Evolutionary conservation across 2,329 filamentous ascomycete species (phyloP).

Genomic region (Zopfia rhizophila): DNA sequence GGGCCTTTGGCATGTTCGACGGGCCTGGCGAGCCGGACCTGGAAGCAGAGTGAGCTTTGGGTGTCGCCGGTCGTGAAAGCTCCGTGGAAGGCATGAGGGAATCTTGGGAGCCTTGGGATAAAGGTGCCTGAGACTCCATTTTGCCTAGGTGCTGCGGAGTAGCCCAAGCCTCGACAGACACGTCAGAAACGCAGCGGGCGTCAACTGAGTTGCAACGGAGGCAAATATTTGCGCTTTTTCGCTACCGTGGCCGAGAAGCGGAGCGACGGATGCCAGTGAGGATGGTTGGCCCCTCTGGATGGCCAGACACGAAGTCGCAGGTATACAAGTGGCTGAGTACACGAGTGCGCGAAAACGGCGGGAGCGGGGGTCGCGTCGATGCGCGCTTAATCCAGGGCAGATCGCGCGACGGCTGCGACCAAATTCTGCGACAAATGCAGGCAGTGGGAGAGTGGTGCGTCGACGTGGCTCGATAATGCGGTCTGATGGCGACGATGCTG

Average conservation of each 20-base stretch:
- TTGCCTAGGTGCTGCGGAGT: constrained; percentile 30
- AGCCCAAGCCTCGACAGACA: constrained; percentile 37
- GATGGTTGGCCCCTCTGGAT: constrained; percentile 15
- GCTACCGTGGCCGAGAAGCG: constrained; percentile 10
- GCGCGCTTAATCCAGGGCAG: constrained; percentile 20
- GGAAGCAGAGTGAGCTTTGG: constrained; percentile 31
- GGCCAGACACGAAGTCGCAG: constrained; percentile 25
- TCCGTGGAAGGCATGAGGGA: constrained; percentile 46
- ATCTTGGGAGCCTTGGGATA: constrained; percentile 38
- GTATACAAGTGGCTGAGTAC: constrained; percentile 15
- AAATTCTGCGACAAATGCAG: constrained; percentile 14
- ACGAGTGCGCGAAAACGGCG: constrained; percentile 21
- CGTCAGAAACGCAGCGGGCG: constrained; percentile 32
- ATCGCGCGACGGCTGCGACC: constrained; percentile 28
- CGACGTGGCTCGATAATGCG: constrained; percentile 26
- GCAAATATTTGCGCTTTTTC: constrained; percentile 16
- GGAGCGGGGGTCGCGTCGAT: constrained; percentile 28
- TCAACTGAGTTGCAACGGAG: constrained; percentile 16
- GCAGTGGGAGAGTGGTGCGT: constrained; percentile 5
- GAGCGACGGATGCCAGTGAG: constrained; percentile 18
- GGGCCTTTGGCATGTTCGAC: constrained; percentile 29
- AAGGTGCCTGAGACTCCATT: constrained; percentile 42
- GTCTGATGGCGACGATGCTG: constrained; percentile 10
- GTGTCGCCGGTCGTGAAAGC: constrained; percentile 37
- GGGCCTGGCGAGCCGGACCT: constrained; percentile 29